Evolutionary conservation across 129 eudicot genomes (phyloP).

Genomic region (Oenanthe sinensis): DNA sequence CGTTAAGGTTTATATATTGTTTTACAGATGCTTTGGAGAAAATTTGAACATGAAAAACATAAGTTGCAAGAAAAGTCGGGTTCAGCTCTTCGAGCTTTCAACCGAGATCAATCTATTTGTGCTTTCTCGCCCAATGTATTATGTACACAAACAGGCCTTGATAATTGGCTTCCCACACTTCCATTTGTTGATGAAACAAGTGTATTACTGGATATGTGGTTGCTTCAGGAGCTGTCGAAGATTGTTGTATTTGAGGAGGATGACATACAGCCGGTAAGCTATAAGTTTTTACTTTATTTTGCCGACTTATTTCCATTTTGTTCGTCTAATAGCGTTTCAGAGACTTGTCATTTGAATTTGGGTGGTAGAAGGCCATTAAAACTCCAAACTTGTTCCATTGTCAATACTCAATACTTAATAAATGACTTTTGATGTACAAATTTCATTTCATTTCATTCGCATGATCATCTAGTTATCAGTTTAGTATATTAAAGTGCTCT

Average conservation of each 20-base stretch:
- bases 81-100: slow-evolving; percentile 19
- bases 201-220: slow-evolving; percentile 53
- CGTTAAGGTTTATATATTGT: background rate
- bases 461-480: background rate
- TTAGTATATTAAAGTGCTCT: no score
- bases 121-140: slow-evolving; percentile 35
- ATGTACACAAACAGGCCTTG: slow-evolving; percentile 38
- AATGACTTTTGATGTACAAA: background rate
- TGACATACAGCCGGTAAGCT: slow-evolving; percentile 42
- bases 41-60: slow-evolving; percentile 45
- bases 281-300: background rate
- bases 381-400: background rate
- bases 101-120: slow-evolving; percentile 34
- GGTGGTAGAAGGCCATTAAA: background rate
- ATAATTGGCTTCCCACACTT: slow-evolving; percentile 51
- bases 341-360: background rate
- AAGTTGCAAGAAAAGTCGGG: slow-evolving; percentile 28
- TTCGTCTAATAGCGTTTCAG: background rate
- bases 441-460: background rate
- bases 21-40: slow-evolving; percentile 49
- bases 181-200: slow-evolving; percentile 57
- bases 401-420: background rate
- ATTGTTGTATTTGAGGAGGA: slow-evolving; percentile 31
- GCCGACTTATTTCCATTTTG: background rate
- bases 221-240: slow-evolving; percentile 55